Percentiles rank a stretch among this genome's conserved stretches.
phyloP scores from a whole-genome alignment of 78 protist genomes.

The Chrysochromulina parva region DNA sequence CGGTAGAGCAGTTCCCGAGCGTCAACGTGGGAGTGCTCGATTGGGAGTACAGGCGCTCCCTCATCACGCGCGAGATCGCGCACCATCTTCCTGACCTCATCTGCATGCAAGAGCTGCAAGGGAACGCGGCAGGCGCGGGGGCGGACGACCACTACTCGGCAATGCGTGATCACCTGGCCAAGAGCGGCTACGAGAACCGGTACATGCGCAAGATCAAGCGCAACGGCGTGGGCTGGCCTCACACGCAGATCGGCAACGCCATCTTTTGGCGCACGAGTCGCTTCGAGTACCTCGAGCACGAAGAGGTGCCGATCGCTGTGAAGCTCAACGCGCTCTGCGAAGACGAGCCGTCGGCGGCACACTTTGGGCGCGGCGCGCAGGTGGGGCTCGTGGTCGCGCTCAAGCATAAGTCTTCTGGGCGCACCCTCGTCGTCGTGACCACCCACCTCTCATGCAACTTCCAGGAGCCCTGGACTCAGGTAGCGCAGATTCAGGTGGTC shows the following conservation, averaged over 20 bases:
- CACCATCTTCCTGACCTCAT: neutral
- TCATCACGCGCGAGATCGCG: neutral
- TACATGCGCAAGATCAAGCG: neutral
- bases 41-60: neutral
- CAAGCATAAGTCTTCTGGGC: neutral
- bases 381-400: neutral
- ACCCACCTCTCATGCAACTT: conserved; percentile 22
- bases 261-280: neutral
- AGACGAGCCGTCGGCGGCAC: neutral
- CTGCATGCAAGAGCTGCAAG: conserved; percentile 30
- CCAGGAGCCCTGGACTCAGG: conserved; percentile 6
- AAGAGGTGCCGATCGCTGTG: neutral
- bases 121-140: neutral
- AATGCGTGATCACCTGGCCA: neutral
- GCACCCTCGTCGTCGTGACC: neutral
- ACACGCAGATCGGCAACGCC: conserved; percentile 6
- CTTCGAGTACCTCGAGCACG: neutral
- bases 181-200: neutral
- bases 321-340: neutral
- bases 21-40: neutral
- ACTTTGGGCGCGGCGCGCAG: conserved; percentile 24
- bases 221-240: neutral
- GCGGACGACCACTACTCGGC: neutral
- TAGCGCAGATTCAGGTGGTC: neutral
- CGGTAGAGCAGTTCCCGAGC: neutral